Evolutionary conservation across 1,139 yeast species (phyloP).

Genomic region (Barnettozyma hawaiiensis): DNA sequence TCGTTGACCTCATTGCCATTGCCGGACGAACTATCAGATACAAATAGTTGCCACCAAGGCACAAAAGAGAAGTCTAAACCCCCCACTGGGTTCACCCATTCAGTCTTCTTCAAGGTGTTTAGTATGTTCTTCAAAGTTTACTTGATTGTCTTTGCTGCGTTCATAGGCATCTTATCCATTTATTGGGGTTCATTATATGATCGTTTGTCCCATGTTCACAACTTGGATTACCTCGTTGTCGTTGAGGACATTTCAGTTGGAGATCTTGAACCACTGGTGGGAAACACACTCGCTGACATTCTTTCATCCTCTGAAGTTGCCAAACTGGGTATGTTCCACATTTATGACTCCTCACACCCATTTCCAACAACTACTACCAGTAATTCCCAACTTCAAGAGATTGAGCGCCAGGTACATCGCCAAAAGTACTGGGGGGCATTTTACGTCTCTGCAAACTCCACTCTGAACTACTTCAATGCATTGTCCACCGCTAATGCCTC

Average conservation of each 20-base stretch:
- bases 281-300: slow-evolving; percentile 3
- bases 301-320: slow-evolving; percentile 8
- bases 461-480: slow-evolving; percentile 31
- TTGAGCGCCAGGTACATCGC: slow-evolving; percentile 33
- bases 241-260: slow-evolving; percentile 32
- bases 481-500: slow-evolving; percentile 26
- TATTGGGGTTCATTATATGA: slow-evolving; percentile 54
- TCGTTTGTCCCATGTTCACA: slow-evolving; percentile 33
- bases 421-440: slow-evolving; percentile 46
- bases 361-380: slow-evolving; percentile 12
- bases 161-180: slow-evolving; percentile 34
- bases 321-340: slow-evolving; percentile 14
- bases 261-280: slow-evolving; percentile 9
- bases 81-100: background rate
- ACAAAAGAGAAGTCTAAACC: background rate
- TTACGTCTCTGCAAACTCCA: slow-evolving; percentile 37
- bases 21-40: background rate
- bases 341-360: slow-evolving; percentile 3
- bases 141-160: slow-evolving; percentile 8
- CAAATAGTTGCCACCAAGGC: background rate
- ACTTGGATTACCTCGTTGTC: slow-evolving; percentile 41
- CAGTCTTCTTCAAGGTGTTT: slow-evolving; percentile 5
- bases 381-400: slow-evolving; percentile 14
- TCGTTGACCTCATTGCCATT: background rate
- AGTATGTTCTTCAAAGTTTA: slow-evolving; percentile 11